Conservation (phyloP, 805 yeast genomes). For the Ogataea pini region DNA sequence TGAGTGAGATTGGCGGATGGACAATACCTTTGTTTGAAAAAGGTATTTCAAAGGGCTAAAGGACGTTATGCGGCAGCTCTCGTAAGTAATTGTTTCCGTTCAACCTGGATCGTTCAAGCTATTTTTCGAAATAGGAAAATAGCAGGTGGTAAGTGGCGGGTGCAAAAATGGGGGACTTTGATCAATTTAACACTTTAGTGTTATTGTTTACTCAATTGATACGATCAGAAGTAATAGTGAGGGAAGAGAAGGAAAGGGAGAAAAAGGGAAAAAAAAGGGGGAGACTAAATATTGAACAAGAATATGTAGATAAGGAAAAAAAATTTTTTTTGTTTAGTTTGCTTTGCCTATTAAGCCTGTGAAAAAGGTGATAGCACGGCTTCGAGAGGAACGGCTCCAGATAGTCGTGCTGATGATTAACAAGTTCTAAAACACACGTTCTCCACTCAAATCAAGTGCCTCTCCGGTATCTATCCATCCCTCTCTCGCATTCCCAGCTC, state of each 20-base stretch:
- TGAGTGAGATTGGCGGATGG: conserved; percentile 5
- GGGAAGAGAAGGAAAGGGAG: not conserved
- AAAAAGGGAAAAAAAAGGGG: not conserved
- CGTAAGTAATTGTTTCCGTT: conserved; percentile 31
- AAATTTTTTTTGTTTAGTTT: not conserved
- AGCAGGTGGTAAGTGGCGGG: not conserved
- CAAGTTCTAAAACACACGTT: no score
- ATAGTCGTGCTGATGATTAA: no score
- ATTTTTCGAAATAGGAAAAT: conserved; percentile 4
- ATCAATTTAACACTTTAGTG: no score
- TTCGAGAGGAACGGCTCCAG: no score
- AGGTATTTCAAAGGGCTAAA: conserved; percentile 17
- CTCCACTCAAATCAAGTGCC: no score
- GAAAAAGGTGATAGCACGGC: not conserved
- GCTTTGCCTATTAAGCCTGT: not conserved
- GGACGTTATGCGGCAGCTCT: conserved; percentile 54
- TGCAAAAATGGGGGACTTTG: no score
- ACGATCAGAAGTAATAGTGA: no score
- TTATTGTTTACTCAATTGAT: no score
- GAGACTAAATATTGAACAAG: not conserved
- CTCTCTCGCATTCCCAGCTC: no score
- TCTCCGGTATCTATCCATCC: no score
- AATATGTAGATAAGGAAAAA: not conserved
- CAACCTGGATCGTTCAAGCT: conserved; percentile 4
- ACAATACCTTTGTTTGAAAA: conserved; percentile 12